These are phyloP conservation scores for Punctularia strigosozonata DNA, from an alignment of 768 basidiomycete species.

Conservation along the genomic window DNA sequence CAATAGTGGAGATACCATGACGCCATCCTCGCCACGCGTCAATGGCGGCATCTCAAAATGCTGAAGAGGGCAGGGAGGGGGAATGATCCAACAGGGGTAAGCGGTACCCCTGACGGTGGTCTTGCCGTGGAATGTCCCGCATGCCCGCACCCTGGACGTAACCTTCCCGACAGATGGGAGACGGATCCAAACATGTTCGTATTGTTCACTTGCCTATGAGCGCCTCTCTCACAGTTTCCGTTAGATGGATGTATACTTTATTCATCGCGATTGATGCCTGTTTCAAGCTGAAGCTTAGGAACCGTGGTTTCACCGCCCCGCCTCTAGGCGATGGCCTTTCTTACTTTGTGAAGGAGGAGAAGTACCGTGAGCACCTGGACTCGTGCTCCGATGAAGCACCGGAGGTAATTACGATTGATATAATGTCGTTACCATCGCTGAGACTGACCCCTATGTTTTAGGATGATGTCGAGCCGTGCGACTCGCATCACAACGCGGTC, in stretches of 20 bases:
- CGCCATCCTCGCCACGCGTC: not conserved
- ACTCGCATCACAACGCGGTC: slow-evolving; percentile 4
- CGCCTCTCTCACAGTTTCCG: not conserved
- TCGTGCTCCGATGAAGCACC: slow-evolving; percentile 3
- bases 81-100: slow-evolving; percentile 3
- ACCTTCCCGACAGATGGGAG: slow-evolving; percentile 4
- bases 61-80: slow-evolving; percentile 1
- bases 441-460: too few species aligned
- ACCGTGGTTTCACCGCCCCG: too few species aligned
- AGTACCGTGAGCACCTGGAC: slow-evolving; percentile 7
- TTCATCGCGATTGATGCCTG: not conserved
- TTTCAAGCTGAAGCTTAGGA: not conserved
- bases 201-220: not conserved
- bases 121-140: slow-evolving; percentile 2
- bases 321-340: slow-evolving; percentile 15
- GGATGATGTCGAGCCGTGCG: too few species aligned
- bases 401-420: too few species aligned
- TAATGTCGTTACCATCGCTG: too few species aligned
- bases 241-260: not conserved
- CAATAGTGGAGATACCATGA: slow-evolving; percentile 3
- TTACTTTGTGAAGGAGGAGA: slow-evolving; percentile 10
- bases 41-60: not conserved
- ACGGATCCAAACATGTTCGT: not conserved
- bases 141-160: slow-evolving; percentile 5
- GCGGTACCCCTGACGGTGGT: slow-evolving; percentile 2